phyloP scores from a whole-genome alignment of 441 rosid species.

The Gossypium schwendimanii region DNA sequence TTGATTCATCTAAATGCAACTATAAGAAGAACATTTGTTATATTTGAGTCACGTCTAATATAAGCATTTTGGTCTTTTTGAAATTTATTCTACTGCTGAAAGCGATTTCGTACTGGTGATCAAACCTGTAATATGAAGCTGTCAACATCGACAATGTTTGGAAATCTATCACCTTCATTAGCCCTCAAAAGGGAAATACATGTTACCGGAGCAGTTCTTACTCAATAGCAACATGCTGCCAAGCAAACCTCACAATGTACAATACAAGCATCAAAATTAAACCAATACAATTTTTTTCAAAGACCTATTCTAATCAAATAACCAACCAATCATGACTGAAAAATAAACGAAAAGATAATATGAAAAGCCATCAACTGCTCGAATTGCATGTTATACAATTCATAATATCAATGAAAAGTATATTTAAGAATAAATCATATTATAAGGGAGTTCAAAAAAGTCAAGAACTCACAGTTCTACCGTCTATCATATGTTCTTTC shows the following conservation, averaged over 20 bases:
- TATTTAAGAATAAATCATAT: not conserved
- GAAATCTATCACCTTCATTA: not conserved
- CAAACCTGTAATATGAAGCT: not conserved
- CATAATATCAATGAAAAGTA: not conserved
- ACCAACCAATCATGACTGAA: not conserved
- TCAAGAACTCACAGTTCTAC: conserved; percentile 50
- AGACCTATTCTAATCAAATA: not conserved
- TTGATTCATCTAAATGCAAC: not conserved
- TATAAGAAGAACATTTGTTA: no score
- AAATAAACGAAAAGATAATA: not conserved
- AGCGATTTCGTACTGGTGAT: not conserved
- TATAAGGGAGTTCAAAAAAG: not conserved
- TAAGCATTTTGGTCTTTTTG: not conserved
- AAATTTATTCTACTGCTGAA: not conserved
- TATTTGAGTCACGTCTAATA: not conserved
- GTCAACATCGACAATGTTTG: not conserved
- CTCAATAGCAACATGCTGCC: conserved; percentile 15
- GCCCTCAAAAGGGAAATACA: not conserved
- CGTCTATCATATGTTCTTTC: conserved; percentile 57
- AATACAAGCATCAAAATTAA: conserved; percentile 1
- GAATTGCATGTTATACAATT: not conserved
- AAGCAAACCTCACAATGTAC: conserved; percentile 8
- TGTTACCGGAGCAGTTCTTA: conserved; percentile 12
- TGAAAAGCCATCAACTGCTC: not conserved
- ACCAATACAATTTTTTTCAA: not conserved